Evolutionary conservation across 768 basidiomycete genomes (phyloP).

Genomic region (Lentinula lateritia): DNA sequence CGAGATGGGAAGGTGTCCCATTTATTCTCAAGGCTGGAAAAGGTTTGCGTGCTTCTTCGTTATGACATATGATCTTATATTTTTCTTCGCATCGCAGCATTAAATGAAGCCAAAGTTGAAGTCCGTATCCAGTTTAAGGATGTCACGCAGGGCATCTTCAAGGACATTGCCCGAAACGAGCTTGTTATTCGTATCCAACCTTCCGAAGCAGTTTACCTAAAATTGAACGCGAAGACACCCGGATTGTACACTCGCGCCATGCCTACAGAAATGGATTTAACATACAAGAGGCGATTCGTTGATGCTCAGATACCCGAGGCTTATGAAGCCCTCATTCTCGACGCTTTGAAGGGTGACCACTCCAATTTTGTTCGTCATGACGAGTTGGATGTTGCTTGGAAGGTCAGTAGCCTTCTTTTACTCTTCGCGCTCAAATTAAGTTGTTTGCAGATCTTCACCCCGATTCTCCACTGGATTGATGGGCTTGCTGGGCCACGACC

Average conservation of each 20-base stretch:
- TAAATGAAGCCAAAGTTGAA: conserved; percentile 99
- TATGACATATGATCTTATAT: neutral
- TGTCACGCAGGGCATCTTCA: conserved; percentile 94
- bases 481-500: conserved; percentile 63
- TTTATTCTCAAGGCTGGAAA: conserved; percentile 99
- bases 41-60: conserved; percentile 42
- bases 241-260: conserved; percentile 87
- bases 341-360: conserved; percentile 96
- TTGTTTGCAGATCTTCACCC: conserved; percentile 75
- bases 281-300: conserved; percentile 92
- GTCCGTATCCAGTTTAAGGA: conserved; percentile 98
- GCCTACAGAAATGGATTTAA: conserved; percentile 96
- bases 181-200: conserved; percentile 97
- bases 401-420: conserved; percentile 43
- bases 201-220: conserved; percentile 93
- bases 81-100: conserved; percentile 42
- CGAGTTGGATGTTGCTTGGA: conserved; percentile 97
- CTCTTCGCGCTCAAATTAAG: neutral
- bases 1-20: conserved; percentile 97
- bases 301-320: conserved; percentile 94
- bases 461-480: conserved; percentile 95
- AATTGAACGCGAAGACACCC: conserved; percentile 93
- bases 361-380: conserved; percentile 99
- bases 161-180: conserved; percentile 93
- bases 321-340: conserved; percentile 92